A percentile compares a stretch with the other conserved stretches of the same genome.
phyloP scores from a whole-genome alignment of 495 filamentous ascomycete species.

The Aspergillus hancockii region DNA sequence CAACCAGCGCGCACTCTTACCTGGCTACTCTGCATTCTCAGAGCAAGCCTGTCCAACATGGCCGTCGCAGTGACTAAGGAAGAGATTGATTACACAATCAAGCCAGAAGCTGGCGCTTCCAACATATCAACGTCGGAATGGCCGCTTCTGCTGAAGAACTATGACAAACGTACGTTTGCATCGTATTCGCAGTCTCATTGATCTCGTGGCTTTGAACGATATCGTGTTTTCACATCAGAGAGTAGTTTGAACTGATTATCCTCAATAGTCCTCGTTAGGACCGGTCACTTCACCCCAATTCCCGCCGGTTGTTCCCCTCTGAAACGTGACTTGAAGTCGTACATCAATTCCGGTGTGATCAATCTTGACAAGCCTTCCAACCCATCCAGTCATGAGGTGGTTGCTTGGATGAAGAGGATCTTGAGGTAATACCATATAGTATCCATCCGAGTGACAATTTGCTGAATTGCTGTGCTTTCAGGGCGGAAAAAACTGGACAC shows the following conservation, averaged over 20 bases:
- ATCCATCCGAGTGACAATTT: neutral
- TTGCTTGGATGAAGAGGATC: conserved; percentile 98
- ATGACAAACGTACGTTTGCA: conserved; percentile 65
- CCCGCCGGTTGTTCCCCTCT: conserved; percentile 82
- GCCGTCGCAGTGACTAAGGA: conserved; percentile 65
- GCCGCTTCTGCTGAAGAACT: conserved; percentile 92
- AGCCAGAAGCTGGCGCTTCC: conserved; percentile 75
- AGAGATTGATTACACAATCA: conserved; percentile 78
- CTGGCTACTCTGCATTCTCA: conserved; percentile 26
- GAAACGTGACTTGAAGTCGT: conserved; percentile 91
- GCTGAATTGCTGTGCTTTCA: conserved; percentile 36
- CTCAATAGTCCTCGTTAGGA: conserved; percentile 73
- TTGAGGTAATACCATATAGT: conserved; percentile 60
- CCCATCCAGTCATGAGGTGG: conserved; percentile 96
- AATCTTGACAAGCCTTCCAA: conserved; percentile 98
- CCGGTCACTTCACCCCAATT: conserved; percentile 92
- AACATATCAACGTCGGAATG: conserved; percentile 75
- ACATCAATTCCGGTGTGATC: conserved; percentile 94
- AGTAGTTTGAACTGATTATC: conserved; percentile 23
- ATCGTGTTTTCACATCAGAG: neutral
- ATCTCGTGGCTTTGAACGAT: conserved; percentile 3
- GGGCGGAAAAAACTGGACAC: conserved; percentile 96
- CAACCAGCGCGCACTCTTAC: conserved; percentile 16
- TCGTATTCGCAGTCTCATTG: neutral
- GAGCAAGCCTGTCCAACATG: conserved; percentile 39